Evolutionary conservation across 768 basidiomycete species (phyloP).

Genomic region (Leucocoprinus birnbaumii): DNA sequence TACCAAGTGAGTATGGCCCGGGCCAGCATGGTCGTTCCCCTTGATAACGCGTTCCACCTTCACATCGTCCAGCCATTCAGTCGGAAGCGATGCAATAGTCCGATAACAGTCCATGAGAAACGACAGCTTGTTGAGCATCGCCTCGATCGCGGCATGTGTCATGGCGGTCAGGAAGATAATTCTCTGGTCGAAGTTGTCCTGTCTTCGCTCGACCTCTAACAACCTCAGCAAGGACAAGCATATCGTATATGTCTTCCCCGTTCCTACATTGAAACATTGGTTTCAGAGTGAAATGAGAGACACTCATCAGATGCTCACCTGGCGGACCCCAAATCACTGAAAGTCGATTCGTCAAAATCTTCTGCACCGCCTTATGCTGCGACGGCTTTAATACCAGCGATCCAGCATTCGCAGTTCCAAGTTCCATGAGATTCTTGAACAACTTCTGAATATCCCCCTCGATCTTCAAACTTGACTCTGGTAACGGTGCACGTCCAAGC

Average conservation of each 20-base stretch:
- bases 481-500: slow-evolving; percentile 28
- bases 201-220: slow-evolving; percentile 36
- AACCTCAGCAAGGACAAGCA: slow-evolving; percentile 42
- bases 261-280: slow-evolving; percentile 28
- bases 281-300: not conserved
- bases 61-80: slow-evolving; percentile 41
- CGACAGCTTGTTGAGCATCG: slow-evolving; percentile 39
- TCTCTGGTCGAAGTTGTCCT: slow-evolving; percentile 25
- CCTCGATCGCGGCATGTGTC: slow-evolving; percentile 53
- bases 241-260: slow-evolving; percentile 27
- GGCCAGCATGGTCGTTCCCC: slow-evolving; percentile 37
- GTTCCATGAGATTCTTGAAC: slow-evolving; percentile 34
- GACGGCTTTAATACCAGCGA: slow-evolving; percentile 42
- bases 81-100: slow-evolving; percentile 31
- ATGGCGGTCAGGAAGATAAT: slow-evolving; percentile 49
- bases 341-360: slow-evolving; percentile 40
- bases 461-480: slow-evolving; percentile 27
- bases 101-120: slow-evolving; percentile 34
- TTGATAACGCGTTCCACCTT: slow-evolving; percentile 36
- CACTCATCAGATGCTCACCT: slow-evolving; percentile 23
- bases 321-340: slow-evolving; percentile 53
- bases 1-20: slow-evolving; percentile 21
- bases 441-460: slow-evolving; percentile 36
- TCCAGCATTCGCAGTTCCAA: slow-evolving; percentile 32
- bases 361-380: slow-evolving; percentile 41